A percentile compares a stretch with the other conserved stretches of the same genome.
phyloP scores from a whole-genome alignment of 768 basidiomycete genomes.

The Auricularia sp. region DNA sequence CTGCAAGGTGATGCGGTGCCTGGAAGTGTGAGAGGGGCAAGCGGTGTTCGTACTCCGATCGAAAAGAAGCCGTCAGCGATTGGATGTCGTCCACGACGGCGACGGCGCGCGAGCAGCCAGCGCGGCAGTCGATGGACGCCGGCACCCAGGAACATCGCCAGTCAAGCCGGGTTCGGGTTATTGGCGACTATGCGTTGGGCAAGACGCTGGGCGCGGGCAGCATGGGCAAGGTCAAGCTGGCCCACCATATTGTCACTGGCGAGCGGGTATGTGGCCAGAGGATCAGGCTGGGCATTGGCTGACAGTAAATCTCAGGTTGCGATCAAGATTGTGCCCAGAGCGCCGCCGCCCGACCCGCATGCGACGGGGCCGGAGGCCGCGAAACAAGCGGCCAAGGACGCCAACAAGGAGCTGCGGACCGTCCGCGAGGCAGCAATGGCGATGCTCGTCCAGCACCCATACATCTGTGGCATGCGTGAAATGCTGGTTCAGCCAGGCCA shows the following conservation, averaged over 20 bases:
- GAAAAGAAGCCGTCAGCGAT: too few species aligned
- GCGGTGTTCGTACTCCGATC: too few species aligned
- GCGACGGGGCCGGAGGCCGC: conserved; percentile 45
- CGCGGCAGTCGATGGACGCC: background rate
- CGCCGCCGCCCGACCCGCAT: conserved; percentile 30
- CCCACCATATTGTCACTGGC: conserved; percentile 75
- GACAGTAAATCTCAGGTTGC: conserved; percentile 54
- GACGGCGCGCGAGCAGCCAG: background rate
- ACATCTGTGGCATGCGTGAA: conserved; percentile 98
- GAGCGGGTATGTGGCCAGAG: conserved; percentile 67
- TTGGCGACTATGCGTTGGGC: conserved; percentile 92
- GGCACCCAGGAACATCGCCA: background rate
- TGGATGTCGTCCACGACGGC: conserved; percentile 1
- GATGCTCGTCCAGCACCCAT: conserved; percentile 93
- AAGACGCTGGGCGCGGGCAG: conserved; percentile 96
- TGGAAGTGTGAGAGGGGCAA: too few species aligned
- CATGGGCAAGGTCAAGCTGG: conserved; percentile 99
- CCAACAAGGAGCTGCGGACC: conserved; percentile 91
- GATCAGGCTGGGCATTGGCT: background rate
- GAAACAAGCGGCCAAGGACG: conserved; percentile 80
- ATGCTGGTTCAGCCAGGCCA: conserved; percentile 97
- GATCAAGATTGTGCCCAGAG: conserved; percentile 96
- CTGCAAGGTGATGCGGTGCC: too few species aligned
- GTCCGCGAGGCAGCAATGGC: conserved; percentile 92
- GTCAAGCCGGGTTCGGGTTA: conserved; percentile 32